phyloP scores from a whole-genome alignment of 2,329 filamentous ascomycete genomes.

The Epichloe coenophiala region DNA sequence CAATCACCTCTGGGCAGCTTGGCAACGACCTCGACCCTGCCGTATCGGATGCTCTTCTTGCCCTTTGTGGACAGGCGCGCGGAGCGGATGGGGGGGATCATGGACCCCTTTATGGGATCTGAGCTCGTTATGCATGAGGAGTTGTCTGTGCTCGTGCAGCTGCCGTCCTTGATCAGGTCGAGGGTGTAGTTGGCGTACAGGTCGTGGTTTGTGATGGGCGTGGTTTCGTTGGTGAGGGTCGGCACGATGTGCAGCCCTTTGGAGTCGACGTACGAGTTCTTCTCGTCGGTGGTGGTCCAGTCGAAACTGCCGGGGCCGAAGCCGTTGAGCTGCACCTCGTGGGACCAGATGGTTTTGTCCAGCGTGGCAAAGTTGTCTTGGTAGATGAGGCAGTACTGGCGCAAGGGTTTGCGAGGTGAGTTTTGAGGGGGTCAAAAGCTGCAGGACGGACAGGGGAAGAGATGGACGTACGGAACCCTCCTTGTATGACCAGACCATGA shows the following conservation, averaged over 20 bases:
- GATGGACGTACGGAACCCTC: conserved; percentile 9
- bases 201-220: conserved; percentile 23
- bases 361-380: conserved; percentile 35
- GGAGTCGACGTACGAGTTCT: conserved; percentile 33
- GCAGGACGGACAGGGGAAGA: too few species aligned
- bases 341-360: conserved; percentile 31
- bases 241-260: conserved; percentile 40
- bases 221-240: conserved; percentile 31
- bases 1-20: conserved; percentile 39
- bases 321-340: conserved; percentile 31
- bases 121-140: conserved; percentile 24
- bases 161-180: conserved; percentile 27
- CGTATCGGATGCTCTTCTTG: conserved; percentile 10
- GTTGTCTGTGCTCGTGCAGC: conserved; percentile 26
- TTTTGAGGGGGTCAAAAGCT: too few species aligned
- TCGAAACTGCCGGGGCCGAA: conserved; percentile 38
- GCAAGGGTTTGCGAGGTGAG: neutral
- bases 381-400: conserved; percentile 35
- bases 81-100: conserved; percentile 36
- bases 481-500: conserved; percentile 15
- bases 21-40: conserved; percentile 36
- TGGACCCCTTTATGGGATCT: conserved; percentile 28
- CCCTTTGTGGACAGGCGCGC: conserved; percentile 29
- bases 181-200: conserved; percentile 27
- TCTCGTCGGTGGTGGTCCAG: conserved; percentile 35